Evolutionary conservation across 2,329 filamentous ascomycete genomes (phyloP), one percentile per base, ranked within the genome.

Genomic region (Exophiala oligosperma): DNA sequence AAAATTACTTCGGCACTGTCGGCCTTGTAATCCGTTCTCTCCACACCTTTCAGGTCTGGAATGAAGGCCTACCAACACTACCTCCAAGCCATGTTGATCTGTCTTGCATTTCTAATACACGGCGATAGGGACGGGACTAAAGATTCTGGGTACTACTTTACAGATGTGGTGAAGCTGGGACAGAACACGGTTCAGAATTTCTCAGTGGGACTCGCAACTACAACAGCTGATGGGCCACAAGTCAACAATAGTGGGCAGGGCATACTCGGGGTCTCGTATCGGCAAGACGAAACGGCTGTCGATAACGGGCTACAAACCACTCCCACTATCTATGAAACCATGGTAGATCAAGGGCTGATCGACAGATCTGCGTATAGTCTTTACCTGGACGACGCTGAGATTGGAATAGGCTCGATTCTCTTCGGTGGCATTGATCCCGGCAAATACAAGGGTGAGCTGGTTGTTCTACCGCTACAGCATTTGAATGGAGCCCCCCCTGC

Each of bases 71-170:
- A 17, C 17, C 35, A 14, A 37, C 8, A 24, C 51, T 17, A 96
- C 96, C 77, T 91, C 93, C 74, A 96, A 96, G 63, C 85, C 86
- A 1, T 96, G 17, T 17, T 17, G 17, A 17, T 17, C 17, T 17
- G 17, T 17, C 17, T 17, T 17, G 17, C 17, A 17, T 17, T 17
- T 17, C 17, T 17, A 17, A 17, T 17, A 17, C 17, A 17, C 17
- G 17, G 17, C 17, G 17, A 96, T 65, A 87, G 88, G 35, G 91
- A 96, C 73, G 89, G 89, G 43, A 89, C 89, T 0, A 85, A 86
- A 4, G 89, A 91, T 1, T 72, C 77, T 1, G 92, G 92, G 38
- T 89, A 93, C 72, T 96, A 95, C 71, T 89, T 84, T 1, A 86
- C 82, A 6, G 92, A 96, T 69, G 87, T 80, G 0, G 72, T 83